Evolutionary conservation across 108 stramenopile species (phyloP).

Genomic region (Nitzschia sp.): DNA sequence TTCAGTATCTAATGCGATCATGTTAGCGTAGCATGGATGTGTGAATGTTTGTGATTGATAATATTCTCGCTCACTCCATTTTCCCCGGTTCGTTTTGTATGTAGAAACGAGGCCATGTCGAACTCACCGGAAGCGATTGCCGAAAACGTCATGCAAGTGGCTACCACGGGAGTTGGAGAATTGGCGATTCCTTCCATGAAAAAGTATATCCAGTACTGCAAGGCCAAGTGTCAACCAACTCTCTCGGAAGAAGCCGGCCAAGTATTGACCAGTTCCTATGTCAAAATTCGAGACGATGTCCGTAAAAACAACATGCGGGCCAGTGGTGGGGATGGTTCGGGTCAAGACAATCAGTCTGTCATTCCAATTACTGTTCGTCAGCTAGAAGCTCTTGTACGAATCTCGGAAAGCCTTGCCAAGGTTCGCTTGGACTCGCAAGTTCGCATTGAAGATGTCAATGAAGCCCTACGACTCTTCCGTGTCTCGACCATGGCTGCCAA

Average conservation of each 20-base stretch:
- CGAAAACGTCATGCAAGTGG: slow-evolving; percentile 83
- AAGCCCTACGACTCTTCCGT: slow-evolving; percentile 96
- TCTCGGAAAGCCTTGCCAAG: slow-evolving; percentile 96
- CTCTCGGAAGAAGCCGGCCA: slow-evolving; percentile 90
- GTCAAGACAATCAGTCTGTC: slow-evolving; percentile 48
- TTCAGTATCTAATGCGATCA: neutral
- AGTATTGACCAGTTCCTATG: slow-evolving; percentile 88
- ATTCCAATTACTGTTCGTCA: slow-evolving; percentile 99
- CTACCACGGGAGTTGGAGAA: slow-evolving; percentile 80
- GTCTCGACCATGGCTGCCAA: slow-evolving; percentile 98
- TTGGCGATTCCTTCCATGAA: slow-evolving; percentile 94
- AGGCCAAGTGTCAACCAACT: slow-evolving; percentile 86
- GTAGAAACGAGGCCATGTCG: slow-evolving; percentile 38
- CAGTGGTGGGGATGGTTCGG: neutral
- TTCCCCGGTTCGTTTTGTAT: slow-evolving; percentile 6
- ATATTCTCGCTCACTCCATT: neutral
- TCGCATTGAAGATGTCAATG: slow-evolving; percentile 92
- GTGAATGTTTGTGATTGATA: neutral
- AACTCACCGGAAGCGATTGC: slow-evolving; percentile 81
- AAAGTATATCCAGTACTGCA: slow-evolving; percentile 97
- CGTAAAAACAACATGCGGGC: slow-evolving; percentile 49
- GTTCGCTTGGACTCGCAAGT: slow-evolving; percentile 94
- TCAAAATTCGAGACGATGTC: slow-evolving; percentile 93
- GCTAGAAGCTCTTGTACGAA: slow-evolving; percentile 98
- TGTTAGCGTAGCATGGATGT: neutral